Evolutionary conservation across 2,329 filamentous ascomycete genomes (phyloP), one percentile per base, ranked within the genome.

Genomic region (Neopestalotiopsis sp.): DNA sequence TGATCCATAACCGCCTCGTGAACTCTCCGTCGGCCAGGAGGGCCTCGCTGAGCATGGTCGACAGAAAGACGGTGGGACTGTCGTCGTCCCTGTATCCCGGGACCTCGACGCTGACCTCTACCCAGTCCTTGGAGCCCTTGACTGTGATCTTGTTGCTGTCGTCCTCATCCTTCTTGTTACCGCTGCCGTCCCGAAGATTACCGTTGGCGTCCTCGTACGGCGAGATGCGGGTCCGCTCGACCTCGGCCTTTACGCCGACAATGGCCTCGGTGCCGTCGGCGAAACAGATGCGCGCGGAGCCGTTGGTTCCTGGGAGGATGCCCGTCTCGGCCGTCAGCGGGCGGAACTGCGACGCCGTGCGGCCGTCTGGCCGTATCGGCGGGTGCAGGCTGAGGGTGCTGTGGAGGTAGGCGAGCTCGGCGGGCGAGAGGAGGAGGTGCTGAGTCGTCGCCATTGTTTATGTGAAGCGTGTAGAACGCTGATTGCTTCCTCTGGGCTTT

Each of bases 361-460:
- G 93, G 72, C 92, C 93, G 81, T 99, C 96, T 28, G 95, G 93
- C 30, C 96, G 94, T 79, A 98, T 92, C 24, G 96, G 94, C 12
- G 94, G 94, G 58, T 83, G 83, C 70, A 95, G 91, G 7, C 90
- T 88, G 77, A 99, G 94, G 5, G 95, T 95, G 72, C 89, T 90
- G 86, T 97, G 94, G 65, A 98, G 90, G 84, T 98, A 99, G 75
- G 95, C 94, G 76, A 99, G 93, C 84, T 99, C 96, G 77, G 96
- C 94, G 62, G 96, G 95, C 67, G 95, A 98, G 81, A 98, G 91
- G 75, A 94, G 91, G 76, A 90, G 89, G 82, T 90, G 89, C 76
- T 90, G 89, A 75, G 81, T 85, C 74, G 89, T 88, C 56, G 91
- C 85, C 89, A 94, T 92, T 72, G 24, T 28, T 28, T 4, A 28